Percentiles rank a stretch among this genome's conserved stretches.
Conservation (phyloP, 2,329 filamentous ascomycete genomes). For the Alternaria arbusti region DNA sequence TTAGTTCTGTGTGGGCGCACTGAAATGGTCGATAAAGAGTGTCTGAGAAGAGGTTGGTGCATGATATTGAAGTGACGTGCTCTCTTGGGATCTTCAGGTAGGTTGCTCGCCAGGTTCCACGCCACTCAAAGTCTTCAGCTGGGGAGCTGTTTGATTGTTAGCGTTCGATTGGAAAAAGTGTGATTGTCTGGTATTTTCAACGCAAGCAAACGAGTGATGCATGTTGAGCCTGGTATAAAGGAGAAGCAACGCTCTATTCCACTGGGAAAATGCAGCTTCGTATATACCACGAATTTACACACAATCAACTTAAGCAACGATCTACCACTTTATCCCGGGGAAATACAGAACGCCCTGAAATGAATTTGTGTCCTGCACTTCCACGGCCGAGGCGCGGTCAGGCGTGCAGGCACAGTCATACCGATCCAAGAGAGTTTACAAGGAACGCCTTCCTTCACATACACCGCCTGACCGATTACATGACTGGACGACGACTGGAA, state of each 20-base stretch:
- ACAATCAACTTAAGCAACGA: not conserved
- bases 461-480: constrained; percentile 2
- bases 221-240: not conserved
- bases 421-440: not conserved
- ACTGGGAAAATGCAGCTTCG: not conserved
- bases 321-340: not conserved
- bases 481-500: not conserved
- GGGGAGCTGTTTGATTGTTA: constrained; percentile 46
- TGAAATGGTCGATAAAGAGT: constrained; percentile 88
- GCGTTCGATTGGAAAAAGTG: not conserved
- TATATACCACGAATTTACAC: not conserved
- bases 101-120: constrained; percentile 83
- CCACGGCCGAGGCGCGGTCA: not conserved
- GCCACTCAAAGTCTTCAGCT: constrained; percentile 67
- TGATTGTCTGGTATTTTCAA: not conserved
- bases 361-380: not conserved
- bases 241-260: not conserved
- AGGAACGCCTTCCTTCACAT: not conserved
- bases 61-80: constrained; percentile 68
- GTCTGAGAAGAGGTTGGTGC: constrained; percentile 85
- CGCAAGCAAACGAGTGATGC: not conserved
- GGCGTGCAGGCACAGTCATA: constrained; percentile 10
- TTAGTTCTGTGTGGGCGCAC: constrained; percentile 77
- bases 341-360: not conserved
- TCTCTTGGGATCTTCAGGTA: constrained; percentile 66